Evolutionary conservation across 192 early-diverging fungal genomes (phyloP), one percentile per base, ranked within the genome.

Genomic region (Linnemannia elongata): DNA sequence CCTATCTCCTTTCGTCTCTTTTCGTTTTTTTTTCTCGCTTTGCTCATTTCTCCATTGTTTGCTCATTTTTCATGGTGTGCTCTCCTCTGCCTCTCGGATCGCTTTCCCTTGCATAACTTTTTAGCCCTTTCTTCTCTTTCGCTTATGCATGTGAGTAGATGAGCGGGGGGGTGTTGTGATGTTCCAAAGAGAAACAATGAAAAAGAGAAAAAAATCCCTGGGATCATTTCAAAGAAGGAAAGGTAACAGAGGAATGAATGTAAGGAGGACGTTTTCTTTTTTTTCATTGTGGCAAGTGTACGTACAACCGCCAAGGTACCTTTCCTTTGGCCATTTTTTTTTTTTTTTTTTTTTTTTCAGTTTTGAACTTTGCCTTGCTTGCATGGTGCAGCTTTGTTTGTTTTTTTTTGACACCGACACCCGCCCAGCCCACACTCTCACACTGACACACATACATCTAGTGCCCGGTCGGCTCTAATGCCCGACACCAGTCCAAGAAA

Each of bases 91-190:
- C 60, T 66, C 30, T 66, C 60, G 60, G 60, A 66, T 35, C 60
- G 33, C 60, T 66, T 66, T 66, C 60, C 60, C 60, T 66, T 66
- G 60, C 60, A 66, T 66, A 66, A 66, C 60, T 66, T 30, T 66
- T 66, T 33, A 33, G 60, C 60, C 60, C 30, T 33, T 66, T 66
- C 24, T 66, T 66, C 8, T 27, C 24, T 33, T 9, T 35, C 33
- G 1, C 27, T 33, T 60, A 66, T 66, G 60, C 60, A 66, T 66
- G 60, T 66, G 60, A 63, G 60, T 63, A 63, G 60, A 0, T 12
- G 30, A 10, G n/a, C n/a, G 38, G 38, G 3, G 0, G 44, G 8
- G 12, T 12, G 44, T 13, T 45, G 1, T 45, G 44, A 45, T 45
- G 44, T 12, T 10, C 44, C 10, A 33, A 30, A 66, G 27, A 66